Evolutionary conservation across 768 basidiomycete genomes (phyloP).

Genomic region (Grammothele lineata): DNA sequence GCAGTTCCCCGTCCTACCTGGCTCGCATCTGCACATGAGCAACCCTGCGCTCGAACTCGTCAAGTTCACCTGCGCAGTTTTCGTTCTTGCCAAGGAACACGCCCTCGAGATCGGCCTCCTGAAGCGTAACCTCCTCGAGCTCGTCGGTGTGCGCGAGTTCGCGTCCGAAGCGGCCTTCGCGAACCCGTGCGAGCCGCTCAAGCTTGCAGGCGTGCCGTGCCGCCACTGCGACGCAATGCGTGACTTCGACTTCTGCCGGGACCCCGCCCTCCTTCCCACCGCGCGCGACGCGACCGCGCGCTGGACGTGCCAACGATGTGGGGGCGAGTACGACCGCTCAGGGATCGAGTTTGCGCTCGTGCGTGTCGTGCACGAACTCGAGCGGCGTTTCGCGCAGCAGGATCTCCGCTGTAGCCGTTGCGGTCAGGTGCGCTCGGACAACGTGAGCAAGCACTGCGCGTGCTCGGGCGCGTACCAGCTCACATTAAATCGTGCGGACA

Average conservation of each 20-base stretch:
- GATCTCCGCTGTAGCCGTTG: slow-evolving; percentile 89
- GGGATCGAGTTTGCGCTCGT: slow-evolving; percentile 87
- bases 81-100: slow-evolving; percentile 75
- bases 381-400: slow-evolving; percentile 79
- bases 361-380: slow-evolving; percentile 63
- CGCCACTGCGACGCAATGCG: slow-evolving; percentile 78
- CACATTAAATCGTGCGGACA: slow-evolving; percentile 68
- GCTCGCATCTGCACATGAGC: slow-evolving; percentile 71
- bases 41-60: slow-evolving; percentile 86
- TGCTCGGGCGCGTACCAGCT: slow-evolving; percentile 86
- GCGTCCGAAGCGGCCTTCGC: slow-evolving; percentile 79
- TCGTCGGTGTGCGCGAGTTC: slow-evolving; percentile 85
- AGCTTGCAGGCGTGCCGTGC: slow-evolving; percentile 84
- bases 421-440: slow-evolving; percentile 86
- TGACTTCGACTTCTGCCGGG: slow-evolving; percentile 95
- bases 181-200: slow-evolving; percentile 89
- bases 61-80: slow-evolving; percentile 82
- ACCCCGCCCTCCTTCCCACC: slow-evolving; percentile 70
- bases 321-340: slow-evolving; percentile 83
- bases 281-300: slow-evolving; percentile 41
- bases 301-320: slow-evolving; percentile 72
- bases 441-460: slow-evolving; percentile 76
- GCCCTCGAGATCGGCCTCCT: slow-evolving; percentile 84
- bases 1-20: slow-evolving; percentile 82
- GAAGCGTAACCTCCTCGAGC: slow-evolving; percentile 84